Base-by-base conservation (phyloP, 1,139 yeast species). In the Suhomyces bokatorum region DNA sequence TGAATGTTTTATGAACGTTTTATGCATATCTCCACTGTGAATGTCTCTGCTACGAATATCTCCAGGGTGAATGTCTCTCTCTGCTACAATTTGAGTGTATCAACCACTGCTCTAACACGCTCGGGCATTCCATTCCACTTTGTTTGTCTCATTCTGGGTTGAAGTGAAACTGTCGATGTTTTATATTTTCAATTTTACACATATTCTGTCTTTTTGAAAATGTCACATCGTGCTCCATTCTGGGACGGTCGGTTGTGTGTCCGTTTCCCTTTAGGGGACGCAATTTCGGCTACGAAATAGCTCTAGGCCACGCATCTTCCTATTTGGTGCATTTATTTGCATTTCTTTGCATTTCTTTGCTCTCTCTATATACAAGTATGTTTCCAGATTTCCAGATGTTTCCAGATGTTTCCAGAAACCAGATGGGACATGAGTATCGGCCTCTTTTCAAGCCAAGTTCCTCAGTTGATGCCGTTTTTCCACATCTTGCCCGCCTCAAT, bases 401-500 rank as follows among this genome's bases (percentile, higher is more conserved):
- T n/a, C n/a, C n/a, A n/a, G n/a, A 16, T 6, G 14, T 10, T 32
- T 16, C 20, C 24, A 10, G 17, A 7, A n/a, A 20, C 24, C 35
- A n/a, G 35, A 20, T 10, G 27, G 14, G 6, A 16, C 29, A 2
- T 26, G n/a, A n/a, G n/a, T 26, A 12, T 11, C n/a, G 6, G n/a
- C 2, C n/a, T 9, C 24, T 20, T 6, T 20, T 6, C 24, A 20
- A 7, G 24, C 24, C 29, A 15, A 7, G 10, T 13, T 35, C 13
- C 22, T 20, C 13, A 16, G 3, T 16, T 29, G 15, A 22, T 14
- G 27, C 34, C 43, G 10, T 14, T 28, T 20, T 36, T 37, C 13
- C 77, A 51, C 71, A 28, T 82, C 79, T 53, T 80, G 78, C 30
- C 78, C 66, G 29, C 84, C 47, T 69, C 73, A 10, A 66, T 66